phyloP scores from a whole-genome alignment of 148 eudicot genomes.

The Vaccinium myrtillus region DNA sequence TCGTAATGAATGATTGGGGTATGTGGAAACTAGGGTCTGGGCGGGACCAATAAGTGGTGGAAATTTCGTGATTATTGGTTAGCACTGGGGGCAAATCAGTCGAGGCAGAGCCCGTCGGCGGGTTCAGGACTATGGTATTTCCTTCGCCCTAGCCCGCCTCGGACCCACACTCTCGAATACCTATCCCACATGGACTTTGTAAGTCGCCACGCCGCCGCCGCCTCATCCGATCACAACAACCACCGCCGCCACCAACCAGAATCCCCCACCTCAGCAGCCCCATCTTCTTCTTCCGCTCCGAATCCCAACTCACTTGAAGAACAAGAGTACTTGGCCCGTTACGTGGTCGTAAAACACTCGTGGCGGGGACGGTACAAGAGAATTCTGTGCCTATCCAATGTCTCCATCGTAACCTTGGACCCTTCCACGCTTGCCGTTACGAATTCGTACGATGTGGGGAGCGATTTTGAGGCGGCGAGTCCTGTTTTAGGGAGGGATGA shows the following conservation, averaged over 20 bases:
- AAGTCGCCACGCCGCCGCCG: conserved; percentile 51
- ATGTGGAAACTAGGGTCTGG: background rate
- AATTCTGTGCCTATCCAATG: conserved; percentile 69
- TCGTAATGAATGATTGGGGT: conserved; percentile 11
- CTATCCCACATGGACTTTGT: conserved; percentile 89
- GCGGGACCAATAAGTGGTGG: background rate
- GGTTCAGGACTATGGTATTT: conserved; percentile 64
- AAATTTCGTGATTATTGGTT: conserved; percentile 18
- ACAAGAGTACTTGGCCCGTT: conserved; percentile 84
- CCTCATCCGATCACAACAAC: conserved; percentile 14
- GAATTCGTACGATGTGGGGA: conserved; percentile 73
- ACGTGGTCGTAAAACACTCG: conserved; percentile 81
- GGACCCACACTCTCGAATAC: conserved; percentile 70
- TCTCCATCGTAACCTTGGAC: conserved; percentile 65
- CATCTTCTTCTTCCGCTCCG: conserved; percentile 19
- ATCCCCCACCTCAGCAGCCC: conserved; percentile 13
- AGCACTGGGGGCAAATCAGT: conserved; percentile 99
- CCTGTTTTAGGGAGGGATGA: conserved; percentile 89
- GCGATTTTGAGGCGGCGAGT: conserved; percentile 67
- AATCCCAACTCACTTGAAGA: conserved; percentile 56
- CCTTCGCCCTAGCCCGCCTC: conserved; percentile 68
- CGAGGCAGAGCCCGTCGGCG: conserved; percentile 74
- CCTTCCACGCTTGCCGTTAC: conserved; percentile 74
- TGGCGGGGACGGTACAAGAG: conserved; percentile 98
- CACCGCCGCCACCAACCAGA: conserved; percentile 20